Base-by-base conservation (phyloP, 2,329 filamentous ascomycete species). In the Ceratocystiopsis minuta region DNA sequence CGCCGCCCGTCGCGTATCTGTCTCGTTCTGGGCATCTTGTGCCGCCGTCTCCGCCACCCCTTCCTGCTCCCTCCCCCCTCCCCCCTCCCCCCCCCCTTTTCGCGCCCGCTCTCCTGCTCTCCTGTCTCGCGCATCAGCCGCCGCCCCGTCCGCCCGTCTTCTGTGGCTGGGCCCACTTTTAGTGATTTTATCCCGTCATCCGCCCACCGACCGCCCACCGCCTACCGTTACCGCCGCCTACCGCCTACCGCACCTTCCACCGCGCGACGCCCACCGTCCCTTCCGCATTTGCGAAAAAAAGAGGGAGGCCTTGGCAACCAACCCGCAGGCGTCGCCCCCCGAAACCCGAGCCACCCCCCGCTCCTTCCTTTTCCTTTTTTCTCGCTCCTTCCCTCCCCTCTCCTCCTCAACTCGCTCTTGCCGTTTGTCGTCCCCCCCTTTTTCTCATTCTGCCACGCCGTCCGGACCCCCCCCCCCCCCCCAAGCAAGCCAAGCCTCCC, bases 111-210 rank as follows among this genome's bases (percentile, higher is more conserved):
- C n/a, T n/a, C n/a, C 20, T 20, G 20, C 20, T 20, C 20, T 20
- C 20, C 20, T 20, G 20, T 20, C 20, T 20, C 20, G 20, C 20
- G 20, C 20, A 20, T 20, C 37, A 39, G 18, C 45, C 45, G 48
- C 45, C 46, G 45, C 43, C 41, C 43, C 40, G 44, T 41, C 44
- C 43, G 43, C 41, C 46, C 45, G 43, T 40, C 40, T 40, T 35
- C 37, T 34, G 17, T 34, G 38, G 37, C 38, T 31, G 35, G 40
- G 37, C 39, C 16, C 38, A 41, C 36, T 44, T 46, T 43, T 43
- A 20, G 20, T 20, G 20, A 42, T 41, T 24, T 36, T 41, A 44
- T 45, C 47, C 48, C 48, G 48, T 49, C 43, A 44, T 48, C 48
- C 44, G 46, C 45, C 45, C 45, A 47, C 48, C 46, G 40, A 43